Percentiles rank a stretch among this genome's conserved stretches.
Conservation (phyloP, 1,139 yeast species). For the Blastobotrys capitulatus region DNA sequence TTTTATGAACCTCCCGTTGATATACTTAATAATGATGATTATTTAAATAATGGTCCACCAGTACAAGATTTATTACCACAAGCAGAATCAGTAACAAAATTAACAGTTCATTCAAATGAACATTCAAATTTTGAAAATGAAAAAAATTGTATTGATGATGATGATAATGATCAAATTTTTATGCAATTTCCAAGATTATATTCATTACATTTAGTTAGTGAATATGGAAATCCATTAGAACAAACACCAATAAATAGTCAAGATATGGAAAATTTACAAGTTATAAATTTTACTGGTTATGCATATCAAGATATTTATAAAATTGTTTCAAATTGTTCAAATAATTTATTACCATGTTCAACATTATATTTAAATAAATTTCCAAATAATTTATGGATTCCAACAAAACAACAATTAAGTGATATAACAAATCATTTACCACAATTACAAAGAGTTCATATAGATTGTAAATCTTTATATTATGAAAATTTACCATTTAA, state of each 20-base stretch:
- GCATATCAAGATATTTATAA: neutral
- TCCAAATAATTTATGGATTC: conserved; percentile 6
- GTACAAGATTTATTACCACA: conserved; percentile 3
- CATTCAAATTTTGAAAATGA: neutral
- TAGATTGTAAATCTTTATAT: conserved; percentile 3
- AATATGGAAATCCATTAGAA: conserved; percentile 1
- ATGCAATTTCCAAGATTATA: conserved; percentile 11
- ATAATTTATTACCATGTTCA: conserved; percentile 4
- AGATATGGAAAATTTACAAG: conserved; percentile 11
- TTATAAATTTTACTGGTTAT: conserved; percentile 6
- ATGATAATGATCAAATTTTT: conserved; percentile 7
- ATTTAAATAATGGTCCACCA: neutral
- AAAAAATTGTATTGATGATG: neutral
- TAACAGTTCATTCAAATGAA: conserved; percentile 1
- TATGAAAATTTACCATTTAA: conserved; percentile 4
- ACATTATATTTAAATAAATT: neutral
- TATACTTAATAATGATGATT: neutral
- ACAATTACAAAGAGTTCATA: neutral
- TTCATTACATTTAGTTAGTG: conserved; percentile 4
- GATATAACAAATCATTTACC: conserved; percentile 4
- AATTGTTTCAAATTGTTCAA: neutral
- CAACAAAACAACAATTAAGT: neutral
- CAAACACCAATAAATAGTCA: conserved; percentile 5
- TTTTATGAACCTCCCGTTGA: neutral
- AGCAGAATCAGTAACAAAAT: conserved; percentile 8